Base-by-base conservation (phyloP, 345 rosid species). In the Carallia pectinifolia region DNA sequence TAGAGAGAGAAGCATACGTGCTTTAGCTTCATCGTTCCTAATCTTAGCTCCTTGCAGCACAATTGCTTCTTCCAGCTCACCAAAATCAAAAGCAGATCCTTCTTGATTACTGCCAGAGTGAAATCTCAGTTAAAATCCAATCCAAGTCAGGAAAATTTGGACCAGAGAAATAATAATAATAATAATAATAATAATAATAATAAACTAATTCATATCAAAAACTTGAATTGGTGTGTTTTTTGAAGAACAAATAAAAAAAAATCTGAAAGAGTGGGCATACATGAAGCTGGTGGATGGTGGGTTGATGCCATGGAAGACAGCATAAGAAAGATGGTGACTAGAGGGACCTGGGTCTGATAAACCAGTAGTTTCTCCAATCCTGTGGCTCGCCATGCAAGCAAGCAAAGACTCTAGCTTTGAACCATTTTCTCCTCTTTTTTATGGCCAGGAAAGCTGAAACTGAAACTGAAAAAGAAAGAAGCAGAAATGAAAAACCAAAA, bases 31-130 rank as follows among this genome's bases (percentile, higher is more conserved):
- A 73, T 92, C 97, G 81, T 87, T 86, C 66, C 93, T 82, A 69
- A 83, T 79, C 87, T 85, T 82, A 53, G 85, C 86, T 77, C 97
- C 99, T 83, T 89, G 91, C 80, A 95, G 80, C 69, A 87, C 91
- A 61, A 94, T 91, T 77, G 99, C 99, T 82, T 92, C 99, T 82
- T 95, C 98, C 50, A 95, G 91, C 89, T 90, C 97, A 64, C 99
- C 99, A 64, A 92, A 95, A 82, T 90, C 97, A 78, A 95, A 95
- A 53, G 92, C 77, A 68, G 98, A 73, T 70, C 90, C 92, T 79
- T 81, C 89, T 79, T 92, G 97, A 74, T 85, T 85, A 10, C 97
- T 92, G 86, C 27, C 5, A 60, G n/a, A 17, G 47, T 64, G 34
- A 64, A 58, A 58, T 29, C 19, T 58, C 19, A 53, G 37, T 19